Percentiles rank a stretch among this genome's conserved stretches.
phyloP scores from a whole-genome alignment of 805 yeast genomes.

The Wickerhamiella bombiphila region DNA sequence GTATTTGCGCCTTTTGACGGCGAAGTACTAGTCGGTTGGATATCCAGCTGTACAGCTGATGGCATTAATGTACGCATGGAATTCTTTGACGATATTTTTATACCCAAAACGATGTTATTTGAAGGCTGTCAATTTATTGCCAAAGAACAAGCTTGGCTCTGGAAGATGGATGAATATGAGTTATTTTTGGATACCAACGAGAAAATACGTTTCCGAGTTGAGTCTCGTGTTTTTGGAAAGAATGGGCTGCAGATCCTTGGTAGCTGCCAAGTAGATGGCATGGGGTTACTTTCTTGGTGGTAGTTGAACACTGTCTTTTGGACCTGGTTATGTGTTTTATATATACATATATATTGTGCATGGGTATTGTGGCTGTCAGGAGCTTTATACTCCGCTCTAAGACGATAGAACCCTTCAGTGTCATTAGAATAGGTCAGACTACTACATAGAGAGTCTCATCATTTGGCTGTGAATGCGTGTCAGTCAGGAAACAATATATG shows the following conservation, averaged over 20 bases:
- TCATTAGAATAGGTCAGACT: too few relatives aligned
- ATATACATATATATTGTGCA: too few relatives aligned
- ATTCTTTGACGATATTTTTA: slow-evolving; percentile 82
- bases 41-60: slow-evolving; percentile 70
- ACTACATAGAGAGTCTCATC: too few relatives aligned
- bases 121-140: slow-evolving; percentile 53
- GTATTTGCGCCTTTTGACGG: slow-evolving; percentile 93
- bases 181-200: slow-evolving; percentile 82
- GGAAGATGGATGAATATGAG: slow-evolving; percentile 63
- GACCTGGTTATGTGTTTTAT: too few relatives aligned
- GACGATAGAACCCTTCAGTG: too few relatives aligned
- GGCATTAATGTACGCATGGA: slow-evolving; percentile 76
- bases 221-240: slow-evolving; percentile 58
- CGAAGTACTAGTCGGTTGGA: slow-evolving; percentile 86
- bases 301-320: slow-evolving; percentile 34
- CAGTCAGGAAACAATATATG: too few relatives aligned
- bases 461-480: too few relatives aligned
- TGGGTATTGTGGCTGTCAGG: too few relatives aligned
- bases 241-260: slow-evolving; percentile 81
- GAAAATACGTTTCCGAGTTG: slow-evolving; percentile 79
- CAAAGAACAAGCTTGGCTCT: slow-evolving; percentile 88
- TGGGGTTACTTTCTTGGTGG: slow-evolving; percentile 98
- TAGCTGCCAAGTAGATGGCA: slow-evolving; percentile 89
- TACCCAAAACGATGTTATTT: slow-evolving; percentile 70
- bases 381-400: too few relatives aligned